Conservation (phyloP, 2,329 filamentous ascomycete genomes). For the Xylaria digitata region DNA sequence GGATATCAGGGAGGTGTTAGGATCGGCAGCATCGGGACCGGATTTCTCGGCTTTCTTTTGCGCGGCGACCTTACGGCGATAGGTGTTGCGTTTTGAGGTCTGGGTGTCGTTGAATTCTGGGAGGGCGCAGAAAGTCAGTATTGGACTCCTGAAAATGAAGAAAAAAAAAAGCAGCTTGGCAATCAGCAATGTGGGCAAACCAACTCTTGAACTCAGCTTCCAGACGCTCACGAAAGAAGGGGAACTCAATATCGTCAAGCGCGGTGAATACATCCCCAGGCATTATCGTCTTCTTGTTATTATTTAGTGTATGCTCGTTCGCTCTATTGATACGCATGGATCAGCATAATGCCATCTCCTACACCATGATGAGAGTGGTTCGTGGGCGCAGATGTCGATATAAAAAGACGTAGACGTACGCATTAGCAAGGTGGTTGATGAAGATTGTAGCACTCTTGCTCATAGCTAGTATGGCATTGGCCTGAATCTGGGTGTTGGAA, state of each 20-base stretch:
- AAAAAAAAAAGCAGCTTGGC: too few species aligned
- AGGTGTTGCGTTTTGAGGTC: slow-evolving; percentile 78
- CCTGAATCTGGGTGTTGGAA: slow-evolving; percentile 84
- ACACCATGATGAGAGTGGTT: background rate
- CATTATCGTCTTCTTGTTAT: slow-evolving; percentile 82
- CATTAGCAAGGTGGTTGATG: slow-evolving; percentile 80
- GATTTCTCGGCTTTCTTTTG: slow-evolving; percentile 62
- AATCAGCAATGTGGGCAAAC: slow-evolving; percentile 46
- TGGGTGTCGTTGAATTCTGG: slow-evolving; percentile 78
- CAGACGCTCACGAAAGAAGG: slow-evolving; percentile 74
- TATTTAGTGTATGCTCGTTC: slow-evolving; percentile 74
- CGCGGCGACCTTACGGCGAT: slow-evolving; percentile 75
- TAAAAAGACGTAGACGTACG: slow-evolving; percentile 64
- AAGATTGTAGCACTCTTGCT: slow-evolving; percentile 86
- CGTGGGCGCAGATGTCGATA: slow-evolving; percentile 36
- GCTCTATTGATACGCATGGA: slow-evolving; percentile 61
- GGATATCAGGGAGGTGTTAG: slow-evolving; percentile 50
- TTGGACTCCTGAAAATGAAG: background rate
- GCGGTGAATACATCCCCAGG: slow-evolving; percentile 81
- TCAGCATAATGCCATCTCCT: slow-evolving; percentile 16
- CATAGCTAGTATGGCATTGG: slow-evolving; percentile 81
- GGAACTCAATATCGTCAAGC: slow-evolving; percentile 80
- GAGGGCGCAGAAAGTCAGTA: slow-evolving; percentile 10
- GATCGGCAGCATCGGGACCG: slow-evolving; percentile 46
- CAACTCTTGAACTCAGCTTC: slow-evolving; percentile 81